Percentiles rank a stretch among this genome's conserved stretches.
These are phyloP conservation scores for Trichoderma gamsii DNA, from an alignment of 495 filamentous ascomycete species.

Conservation along the genomic window DNA sequence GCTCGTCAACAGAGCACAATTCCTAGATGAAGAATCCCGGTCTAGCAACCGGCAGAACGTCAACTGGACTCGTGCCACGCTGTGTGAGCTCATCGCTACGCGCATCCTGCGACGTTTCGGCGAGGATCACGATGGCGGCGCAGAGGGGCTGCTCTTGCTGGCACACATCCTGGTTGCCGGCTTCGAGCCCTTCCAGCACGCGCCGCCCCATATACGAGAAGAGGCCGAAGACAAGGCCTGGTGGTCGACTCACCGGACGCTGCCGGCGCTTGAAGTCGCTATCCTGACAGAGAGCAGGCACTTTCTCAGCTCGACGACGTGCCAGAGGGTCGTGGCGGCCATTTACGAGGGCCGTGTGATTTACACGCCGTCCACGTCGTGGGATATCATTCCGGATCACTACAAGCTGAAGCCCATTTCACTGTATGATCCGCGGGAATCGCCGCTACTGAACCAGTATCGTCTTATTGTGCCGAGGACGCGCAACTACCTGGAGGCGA, in stretches of 20 bases:
- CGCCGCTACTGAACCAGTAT: slow-evolving; percentile 67
- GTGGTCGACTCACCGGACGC: slow-evolving; percentile 51
- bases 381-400: slow-evolving; percentile 66
- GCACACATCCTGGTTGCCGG: slow-evolving; percentile 66
- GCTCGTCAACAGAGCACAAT: slow-evolving; percentile 64
- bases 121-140: slow-evolving; percentile 56
- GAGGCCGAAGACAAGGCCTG: slow-evolving; percentile 41
- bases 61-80: slow-evolving; percentile 55
- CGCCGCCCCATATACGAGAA: slow-evolving; percentile 49
- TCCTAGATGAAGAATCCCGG: slow-evolving; percentile 58
- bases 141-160: slow-evolving; percentile 57
- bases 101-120: slow-evolving; percentile 61
- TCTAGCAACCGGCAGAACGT: slow-evolving; percentile 65
- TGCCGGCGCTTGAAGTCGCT: slow-evolving; percentile 64
- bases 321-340: slow-evolving; percentile 62
- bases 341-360: slow-evolving; percentile 62
- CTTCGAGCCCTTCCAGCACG: slow-evolving; percentile 68
- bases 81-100: slow-evolving; percentile 64
- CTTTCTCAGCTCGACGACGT: slow-evolving; percentile 62
- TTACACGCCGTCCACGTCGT: slow-evolving; percentile 63
- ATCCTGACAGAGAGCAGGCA: slow-evolving; percentile 62
- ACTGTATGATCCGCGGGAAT: slow-evolving; percentile 59
- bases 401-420: slow-evolving; percentile 69
- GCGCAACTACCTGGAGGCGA: slow-evolving; percentile 59
- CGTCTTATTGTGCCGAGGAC: slow-evolving; percentile 65